Evolutionary conservation across 345 rosid genomes (phyloP), one percentile per base, ranked within the genome.

Genomic region (Bruguiera parviflora): DNA sequence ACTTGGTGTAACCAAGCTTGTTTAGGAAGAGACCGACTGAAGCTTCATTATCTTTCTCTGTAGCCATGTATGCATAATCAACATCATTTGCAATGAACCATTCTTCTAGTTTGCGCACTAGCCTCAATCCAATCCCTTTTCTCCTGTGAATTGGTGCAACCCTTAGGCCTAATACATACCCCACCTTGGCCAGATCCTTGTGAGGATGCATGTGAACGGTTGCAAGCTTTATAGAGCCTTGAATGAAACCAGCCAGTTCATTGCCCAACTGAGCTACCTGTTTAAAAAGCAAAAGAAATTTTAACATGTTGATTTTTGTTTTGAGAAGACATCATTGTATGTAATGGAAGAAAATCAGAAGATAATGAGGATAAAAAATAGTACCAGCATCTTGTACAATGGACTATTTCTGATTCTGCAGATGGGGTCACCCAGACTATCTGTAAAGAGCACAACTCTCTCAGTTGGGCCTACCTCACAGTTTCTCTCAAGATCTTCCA

Each of bases 361-460:
- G 59, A 64, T n/a, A 1, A 52, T 3, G n/a, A 33, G 65, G 62
- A 20, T 2, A 13, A 63, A 20, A 29, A 67, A 56, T n/a, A 59
- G 63, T 79, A 91, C 97, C 84, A 92, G 89, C 96, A 92, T 92
- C 55, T 61, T 82, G 83, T 66, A 85, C 61, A 84, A 51, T 39
- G 92, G 97, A 75, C 83, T 82, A 67, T 89, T 85, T 70, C 96
- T 66, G 81, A 92, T 88, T 73, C 97, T 80, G 78, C 96, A 86
- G 29, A 86, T 83, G 80, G 97, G 97, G 87, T 92, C 97, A 52
- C 97, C 97, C 80, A 92, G 39, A 61, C 83, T 82, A 72, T 92
- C 93, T 9, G 89, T 87, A 80, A 72, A 85, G 80, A 89, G 87
- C 70, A 79, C 79, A 11, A 81, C 85, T 75, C 82, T 74, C 53